phyloP scores from a whole-genome alignment of 2,329 filamentous ascomycete species.

The Clarireedia homoeocarpa region DNA sequence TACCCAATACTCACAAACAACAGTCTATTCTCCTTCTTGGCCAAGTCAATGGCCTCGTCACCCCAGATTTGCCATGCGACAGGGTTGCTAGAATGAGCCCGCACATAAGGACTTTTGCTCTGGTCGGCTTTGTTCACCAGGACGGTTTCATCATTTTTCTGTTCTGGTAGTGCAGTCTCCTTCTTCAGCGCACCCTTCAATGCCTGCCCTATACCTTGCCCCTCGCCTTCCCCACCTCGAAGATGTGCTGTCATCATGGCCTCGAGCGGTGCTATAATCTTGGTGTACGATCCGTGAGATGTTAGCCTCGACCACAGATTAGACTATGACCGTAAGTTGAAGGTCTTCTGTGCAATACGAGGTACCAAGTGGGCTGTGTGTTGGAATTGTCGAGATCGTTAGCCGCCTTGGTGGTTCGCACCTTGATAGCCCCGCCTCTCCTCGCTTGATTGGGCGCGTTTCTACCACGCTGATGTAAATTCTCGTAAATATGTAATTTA shows the following conservation, averaged over 20 bases:
- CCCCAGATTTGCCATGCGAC: conserved; percentile 91
- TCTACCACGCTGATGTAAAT: too few species aligned
- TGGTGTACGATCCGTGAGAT: neutral
- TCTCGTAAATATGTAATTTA: too few species aligned
- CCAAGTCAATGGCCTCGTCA: conserved; percentile 66
- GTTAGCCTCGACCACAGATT: neutral
- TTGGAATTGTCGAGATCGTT: too few species aligned
- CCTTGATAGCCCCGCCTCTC: too few species aligned
- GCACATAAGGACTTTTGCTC: conserved; percentile 62
- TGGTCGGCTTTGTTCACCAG: conserved; percentile 50
- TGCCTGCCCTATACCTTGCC: conserved; percentile 21
- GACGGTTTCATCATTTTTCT: conserved; percentile 16
- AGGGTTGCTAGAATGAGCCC: conserved; percentile 68
- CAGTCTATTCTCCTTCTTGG: conserved; percentile 74
- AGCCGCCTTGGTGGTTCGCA: too few species aligned
- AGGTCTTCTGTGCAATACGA: neutral
- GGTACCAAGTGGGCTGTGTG: too few species aligned
- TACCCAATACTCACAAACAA: conserved; percentile 95
- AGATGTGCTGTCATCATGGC: conserved; percentile 26
- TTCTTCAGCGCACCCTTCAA: conserved; percentile 15
- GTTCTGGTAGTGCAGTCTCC: neutral
- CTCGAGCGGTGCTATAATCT: neutral
- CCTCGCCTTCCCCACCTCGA: conserved; percentile 15
- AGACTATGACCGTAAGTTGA: neutral
- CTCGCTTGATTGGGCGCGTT: too few species aligned